These are phyloP conservation scores for Leptographium lundbergii DNA, from an alignment of 2,329 filamentous ascomycete genomes.

Conservation along the genomic window DNA sequence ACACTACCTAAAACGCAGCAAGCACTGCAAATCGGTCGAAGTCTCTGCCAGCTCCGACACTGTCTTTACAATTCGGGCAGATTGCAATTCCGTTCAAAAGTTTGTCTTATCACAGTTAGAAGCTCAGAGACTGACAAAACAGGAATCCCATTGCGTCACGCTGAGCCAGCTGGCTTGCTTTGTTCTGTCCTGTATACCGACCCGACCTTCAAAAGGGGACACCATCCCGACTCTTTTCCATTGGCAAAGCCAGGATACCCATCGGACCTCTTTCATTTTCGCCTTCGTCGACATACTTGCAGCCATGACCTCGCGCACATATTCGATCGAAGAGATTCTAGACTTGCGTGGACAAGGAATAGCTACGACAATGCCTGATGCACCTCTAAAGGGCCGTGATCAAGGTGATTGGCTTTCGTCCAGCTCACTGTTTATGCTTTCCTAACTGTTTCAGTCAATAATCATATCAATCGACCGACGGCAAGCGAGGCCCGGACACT, in stretches of 20 bases:
- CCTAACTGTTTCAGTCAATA: neutral
- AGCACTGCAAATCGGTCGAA: conserved; percentile 3
- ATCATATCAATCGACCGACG: neutral
- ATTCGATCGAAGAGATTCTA: conserved; percentile 12
- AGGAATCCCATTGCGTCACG: conserved; percentile 1
- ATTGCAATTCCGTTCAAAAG: conserved; percentile 2
- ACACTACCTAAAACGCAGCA: conserved; percentile 6
- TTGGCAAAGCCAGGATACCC: conserved; percentile 7
- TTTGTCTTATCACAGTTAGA: conserved; percentile 12
- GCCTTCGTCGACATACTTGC: conserved; percentile 7
- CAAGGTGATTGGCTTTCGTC: conserved; percentile 2
- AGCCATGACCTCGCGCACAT: conserved; percentile 10
- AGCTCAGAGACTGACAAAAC: conserved; percentile 10
- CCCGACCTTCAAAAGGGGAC: neutral
- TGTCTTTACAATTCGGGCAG: neutral
- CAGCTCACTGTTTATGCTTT: neutral
- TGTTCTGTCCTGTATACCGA: conserved; percentile 9
- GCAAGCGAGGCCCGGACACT: conserved; percentile 5
- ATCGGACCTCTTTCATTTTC: conserved; percentile 9
- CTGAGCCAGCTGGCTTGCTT: conserved; percentile 10
- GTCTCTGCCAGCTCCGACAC: neutral
- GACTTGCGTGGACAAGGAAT: conserved; percentile 6
- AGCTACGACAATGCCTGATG: conserved; percentile 1
- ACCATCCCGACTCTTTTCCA: conserved; percentile 7
- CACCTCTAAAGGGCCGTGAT: conserved; percentile 4